Conservation (phyloP, 768 basidiomycete genomes). For the Krasilnikovozyma curviuscula region DNA sequence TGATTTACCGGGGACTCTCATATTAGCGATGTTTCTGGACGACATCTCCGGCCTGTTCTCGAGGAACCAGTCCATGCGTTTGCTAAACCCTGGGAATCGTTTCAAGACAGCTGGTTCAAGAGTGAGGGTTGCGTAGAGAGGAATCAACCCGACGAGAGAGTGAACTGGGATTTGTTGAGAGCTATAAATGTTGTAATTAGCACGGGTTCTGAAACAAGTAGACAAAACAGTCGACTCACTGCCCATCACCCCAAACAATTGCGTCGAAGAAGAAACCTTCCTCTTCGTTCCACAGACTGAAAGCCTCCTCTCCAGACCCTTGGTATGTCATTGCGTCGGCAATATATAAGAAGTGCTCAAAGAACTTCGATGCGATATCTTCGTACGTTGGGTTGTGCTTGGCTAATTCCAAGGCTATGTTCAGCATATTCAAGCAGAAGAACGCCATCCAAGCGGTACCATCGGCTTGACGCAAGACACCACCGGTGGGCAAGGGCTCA, state of each 20-base stretch:
- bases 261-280: conserved; percentile 99
- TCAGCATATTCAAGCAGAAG: conserved; percentile 93
- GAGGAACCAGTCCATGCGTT: conserved; percentile 96
- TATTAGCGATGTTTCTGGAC: conserved; percentile 84
- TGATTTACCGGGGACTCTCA: conserved; percentile 61
- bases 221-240: too few species aligned
- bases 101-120: conserved; percentile 76
- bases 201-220: too few species aligned
- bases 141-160: conserved; percentile 92
- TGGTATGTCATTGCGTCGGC: conserved; percentile 95
- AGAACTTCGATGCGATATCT: conserved; percentile 82
- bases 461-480: conserved; percentile 83
- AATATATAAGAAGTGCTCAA: conserved; percentile 90
- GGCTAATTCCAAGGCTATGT: conserved; percentile 89
- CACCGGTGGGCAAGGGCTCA: conserved; percentile 88
- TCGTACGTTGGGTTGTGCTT: conserved; percentile 97
- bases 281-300: conserved; percentile 82
- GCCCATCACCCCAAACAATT: conserved; percentile 57
- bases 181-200: conserved; percentile 34
- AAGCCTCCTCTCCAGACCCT: conserved; percentile 48
- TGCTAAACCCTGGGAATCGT: conserved; percentile 92
- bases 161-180: conserved; percentile 82
- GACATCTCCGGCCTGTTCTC: conserved; percentile 77
- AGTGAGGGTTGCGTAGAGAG: conserved; percentile 82
- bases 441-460: conserved; percentile 99